Percentiles rank a stretch among this genome's conserved stretches.
These are phyloP conservation scores for Camillea tinctor DNA, from an alignment of 2,329 filamentous ascomycete genomes.

Conservation along the genomic window DNA sequence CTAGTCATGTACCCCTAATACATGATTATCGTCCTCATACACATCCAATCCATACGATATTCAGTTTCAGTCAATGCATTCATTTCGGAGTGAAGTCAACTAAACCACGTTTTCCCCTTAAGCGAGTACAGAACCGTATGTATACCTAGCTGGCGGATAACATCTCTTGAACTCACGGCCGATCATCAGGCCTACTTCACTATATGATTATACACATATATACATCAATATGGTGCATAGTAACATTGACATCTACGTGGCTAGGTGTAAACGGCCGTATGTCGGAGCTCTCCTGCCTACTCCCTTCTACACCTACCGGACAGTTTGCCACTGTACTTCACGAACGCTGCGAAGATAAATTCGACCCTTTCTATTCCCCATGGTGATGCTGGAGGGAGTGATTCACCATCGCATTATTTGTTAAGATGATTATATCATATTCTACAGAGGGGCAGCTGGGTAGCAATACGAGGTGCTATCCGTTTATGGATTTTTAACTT, in stretches of 20 bases:
- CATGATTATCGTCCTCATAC: background rate
- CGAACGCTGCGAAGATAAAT: background rate
- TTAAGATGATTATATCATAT: background rate
- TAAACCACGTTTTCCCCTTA: background rate
- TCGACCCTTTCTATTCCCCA: background rate
- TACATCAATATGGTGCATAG: background rate
- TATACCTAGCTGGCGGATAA: background rate
- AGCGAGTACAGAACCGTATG: background rate
- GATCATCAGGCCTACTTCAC: background rate
- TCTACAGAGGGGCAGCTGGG: background rate
- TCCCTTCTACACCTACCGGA: background rate
- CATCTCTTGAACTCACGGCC: background rate
- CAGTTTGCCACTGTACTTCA: background rate
- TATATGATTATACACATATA: background rate
- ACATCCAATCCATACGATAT: background rate
- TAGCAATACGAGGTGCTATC: background rate
- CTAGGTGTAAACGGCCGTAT: background rate
- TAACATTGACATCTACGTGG: background rate
- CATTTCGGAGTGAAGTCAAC: background rate
- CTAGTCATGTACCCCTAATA: background rate
- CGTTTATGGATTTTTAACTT: background rate
- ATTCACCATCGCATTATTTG: background rate
- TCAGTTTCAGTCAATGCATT: background rate
- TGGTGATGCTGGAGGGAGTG: background rate
- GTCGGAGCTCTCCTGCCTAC: background rate